Percentiles rank a stretch among this genome's conserved stretches.
Conservation (phyloP, 1,284 basidiomycete genomes). For the Microbotryum silenes-acaulis region DNA sequence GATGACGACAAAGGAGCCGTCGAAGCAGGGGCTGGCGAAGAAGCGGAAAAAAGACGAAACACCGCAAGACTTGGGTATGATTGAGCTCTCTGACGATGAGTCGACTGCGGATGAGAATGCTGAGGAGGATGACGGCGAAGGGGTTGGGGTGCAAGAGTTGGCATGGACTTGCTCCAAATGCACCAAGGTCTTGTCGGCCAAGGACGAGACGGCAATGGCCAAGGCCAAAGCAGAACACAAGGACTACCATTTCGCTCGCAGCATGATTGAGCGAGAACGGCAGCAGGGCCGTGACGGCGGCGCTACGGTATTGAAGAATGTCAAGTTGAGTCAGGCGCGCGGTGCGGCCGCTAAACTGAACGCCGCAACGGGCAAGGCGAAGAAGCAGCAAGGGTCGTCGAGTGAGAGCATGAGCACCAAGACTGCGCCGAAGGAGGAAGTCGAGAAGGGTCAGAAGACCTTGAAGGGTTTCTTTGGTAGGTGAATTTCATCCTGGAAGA, state of each 20-base stretch:
- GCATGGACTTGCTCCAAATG: conserved; percentile 8
- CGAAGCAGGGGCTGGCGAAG: neutral
- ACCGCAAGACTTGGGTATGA: neutral
- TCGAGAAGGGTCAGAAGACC: conserved; percentile 24
- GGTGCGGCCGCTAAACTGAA: neutral
- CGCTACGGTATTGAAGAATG: neutral
- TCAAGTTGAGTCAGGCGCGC: neutral
- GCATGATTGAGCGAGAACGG: conserved; percentile 49
- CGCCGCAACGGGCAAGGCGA: neutral
- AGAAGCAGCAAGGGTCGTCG: neutral
- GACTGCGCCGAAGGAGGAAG: neutral
- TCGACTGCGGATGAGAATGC: neutral
- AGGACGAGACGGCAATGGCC: conserved; percentile 38
- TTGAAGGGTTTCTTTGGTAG: conserved; percentile 28
- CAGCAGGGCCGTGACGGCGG: neutral
- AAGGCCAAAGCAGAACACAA: conserved; percentile 62
- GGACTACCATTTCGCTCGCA: conserved; percentile 78
- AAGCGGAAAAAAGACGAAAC: conserved; percentile 2
- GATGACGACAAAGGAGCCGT: conserved; percentile 6
- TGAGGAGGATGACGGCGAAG: neutral
- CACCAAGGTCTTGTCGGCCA: neutral
- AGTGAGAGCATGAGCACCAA: neutral
- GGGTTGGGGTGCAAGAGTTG: neutral
- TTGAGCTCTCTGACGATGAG: neutral
- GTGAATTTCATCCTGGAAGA: neutral